Conservation (phyloP, 352 stramenopile genomes). For the Globisporangium carolinianum region DNA sequence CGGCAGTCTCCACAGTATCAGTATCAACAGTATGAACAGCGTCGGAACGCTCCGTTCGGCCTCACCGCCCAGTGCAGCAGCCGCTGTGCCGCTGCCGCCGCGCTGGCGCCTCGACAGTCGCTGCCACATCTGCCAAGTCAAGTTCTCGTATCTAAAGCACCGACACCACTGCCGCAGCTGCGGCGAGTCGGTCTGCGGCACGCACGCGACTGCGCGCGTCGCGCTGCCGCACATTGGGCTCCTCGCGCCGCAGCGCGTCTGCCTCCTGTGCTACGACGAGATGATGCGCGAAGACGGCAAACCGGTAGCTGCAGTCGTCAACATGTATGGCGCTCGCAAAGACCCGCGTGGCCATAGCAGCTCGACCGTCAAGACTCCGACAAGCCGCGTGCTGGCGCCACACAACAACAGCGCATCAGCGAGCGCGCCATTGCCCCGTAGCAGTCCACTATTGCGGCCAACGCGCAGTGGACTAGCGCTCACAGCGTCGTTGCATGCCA, state of each 20-base stretch:
- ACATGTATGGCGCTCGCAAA: constrained; percentile 30
- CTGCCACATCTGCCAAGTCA: constrained; percentile 80
- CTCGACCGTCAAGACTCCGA: too few relatives aligned
- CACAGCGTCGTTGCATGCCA: neutral
- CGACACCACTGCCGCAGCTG: constrained; percentile 87
- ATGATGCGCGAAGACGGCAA: constrained; percentile 57
- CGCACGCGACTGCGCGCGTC: constrained; percentile 65
- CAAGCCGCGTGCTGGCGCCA: too few relatives aligned
- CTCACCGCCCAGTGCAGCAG: constrained; percentile 5
- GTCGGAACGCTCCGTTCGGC: constrained; percentile 23
- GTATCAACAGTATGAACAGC: constrained; percentile 3
- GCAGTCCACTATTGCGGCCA: constrained; percentile 3
- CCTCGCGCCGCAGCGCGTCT: constrained; percentile 60
- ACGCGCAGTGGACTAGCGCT: constrained; percentile 10
- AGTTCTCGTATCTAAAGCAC: constrained; percentile 84
- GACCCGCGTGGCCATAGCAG: too few relatives aligned
- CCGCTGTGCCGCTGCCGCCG: constrained; percentile 37
- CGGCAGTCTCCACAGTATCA: neutral
- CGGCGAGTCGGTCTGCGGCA: constrained; percentile 78
- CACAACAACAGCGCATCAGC: too few relatives aligned
- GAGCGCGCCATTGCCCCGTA: too few relatives aligned
- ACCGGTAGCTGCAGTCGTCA: constrained; percentile 59
- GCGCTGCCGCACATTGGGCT: constrained; percentile 55
- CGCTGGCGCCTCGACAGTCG: constrained; percentile 68
- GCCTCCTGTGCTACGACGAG: constrained; percentile 77